phyloP scores from a whole-genome alignment of 208 protist genomes.

The Acanthamoeba royreba region DNA sequence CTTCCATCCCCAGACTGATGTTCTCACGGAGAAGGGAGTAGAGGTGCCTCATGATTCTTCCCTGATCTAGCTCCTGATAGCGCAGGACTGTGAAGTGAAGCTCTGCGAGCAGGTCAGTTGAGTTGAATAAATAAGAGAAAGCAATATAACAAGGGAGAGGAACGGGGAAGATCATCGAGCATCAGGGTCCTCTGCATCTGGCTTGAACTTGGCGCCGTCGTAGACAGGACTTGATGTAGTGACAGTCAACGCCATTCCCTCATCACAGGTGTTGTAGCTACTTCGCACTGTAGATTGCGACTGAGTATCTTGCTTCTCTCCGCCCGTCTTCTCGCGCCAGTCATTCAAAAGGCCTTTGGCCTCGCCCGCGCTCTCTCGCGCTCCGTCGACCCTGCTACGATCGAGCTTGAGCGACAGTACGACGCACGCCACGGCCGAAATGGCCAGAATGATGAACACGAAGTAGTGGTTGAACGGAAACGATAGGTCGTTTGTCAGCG shows the following conservation, averaged over 20 bases:
- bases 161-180: not conserved
- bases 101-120: no score
- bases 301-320: not conserved
- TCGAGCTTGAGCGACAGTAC: not conserved
- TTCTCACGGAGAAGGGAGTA: no score
- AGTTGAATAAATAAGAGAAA: no score
- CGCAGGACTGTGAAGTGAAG: no score
- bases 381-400: not conserved
- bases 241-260: not conserved
- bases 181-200: not conserved
- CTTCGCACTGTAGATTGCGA: not conserved
- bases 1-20: no score
- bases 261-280: not conserved
- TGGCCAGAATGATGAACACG: not conserved
- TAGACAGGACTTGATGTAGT: not conserved
- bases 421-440: not conserved
- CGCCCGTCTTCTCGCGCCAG: not conserved
- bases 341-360: not conserved
- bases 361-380: not conserved
- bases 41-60: no score
- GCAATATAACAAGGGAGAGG: no score
- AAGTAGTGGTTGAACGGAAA: conserved; percentile 41
- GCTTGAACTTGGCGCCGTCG: no score
- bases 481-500: not conserved
- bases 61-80: no score